Conservation (phyloP, 306 rosid genomes). For the Begonia masoniana region DNA sequence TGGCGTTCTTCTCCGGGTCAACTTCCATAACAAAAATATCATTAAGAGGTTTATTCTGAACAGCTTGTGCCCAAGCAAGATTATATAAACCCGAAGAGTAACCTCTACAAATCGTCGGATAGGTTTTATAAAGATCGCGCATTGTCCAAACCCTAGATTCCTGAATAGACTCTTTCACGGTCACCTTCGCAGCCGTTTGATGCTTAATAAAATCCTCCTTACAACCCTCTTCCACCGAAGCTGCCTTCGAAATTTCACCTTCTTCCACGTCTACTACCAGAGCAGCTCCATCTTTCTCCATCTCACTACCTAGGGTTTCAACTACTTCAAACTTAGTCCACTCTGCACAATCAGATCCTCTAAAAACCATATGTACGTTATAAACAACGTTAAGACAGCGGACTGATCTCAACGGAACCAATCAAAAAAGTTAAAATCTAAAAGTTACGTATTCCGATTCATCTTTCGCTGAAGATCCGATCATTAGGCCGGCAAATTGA, state of each 20-base stretch:
- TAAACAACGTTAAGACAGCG: not conserved
- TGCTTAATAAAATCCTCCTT: conserved; percentile 72
- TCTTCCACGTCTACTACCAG: conserved; percentile 70
- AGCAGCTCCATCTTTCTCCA: conserved; percentile 36
- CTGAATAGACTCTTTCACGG: conserved; percentile 19
- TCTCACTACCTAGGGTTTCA: conserved; percentile 14
- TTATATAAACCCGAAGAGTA: conserved; percentile 55
- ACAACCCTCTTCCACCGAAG: conserved; percentile 81
- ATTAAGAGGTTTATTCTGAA: conserved; percentile 83
- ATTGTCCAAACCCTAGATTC: conserved; percentile 64
- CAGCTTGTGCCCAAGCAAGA: conserved; percentile 95
- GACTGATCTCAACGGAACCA: not conserved
- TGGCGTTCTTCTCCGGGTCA: conserved; percentile 31
- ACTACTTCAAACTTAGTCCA: conserved; percentile 6
- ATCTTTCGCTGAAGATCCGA: conserved; percentile 14
- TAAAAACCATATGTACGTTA: conserved; percentile 40
- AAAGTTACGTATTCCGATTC: conserved; percentile 4
- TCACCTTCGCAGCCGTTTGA: conserved; percentile 20
- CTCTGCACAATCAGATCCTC: conserved; percentile 26
- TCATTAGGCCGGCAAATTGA: not conserved
- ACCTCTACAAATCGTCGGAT: conserved; percentile 48
- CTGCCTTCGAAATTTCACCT: conserved; percentile 88
- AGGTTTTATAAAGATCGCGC: conserved; percentile 51
- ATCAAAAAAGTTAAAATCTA: not conserved
- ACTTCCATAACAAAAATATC: conserved; percentile 55